Conservation (phyloP, 805 yeast genomes). For the Suhomyces vadensis region DNA sequence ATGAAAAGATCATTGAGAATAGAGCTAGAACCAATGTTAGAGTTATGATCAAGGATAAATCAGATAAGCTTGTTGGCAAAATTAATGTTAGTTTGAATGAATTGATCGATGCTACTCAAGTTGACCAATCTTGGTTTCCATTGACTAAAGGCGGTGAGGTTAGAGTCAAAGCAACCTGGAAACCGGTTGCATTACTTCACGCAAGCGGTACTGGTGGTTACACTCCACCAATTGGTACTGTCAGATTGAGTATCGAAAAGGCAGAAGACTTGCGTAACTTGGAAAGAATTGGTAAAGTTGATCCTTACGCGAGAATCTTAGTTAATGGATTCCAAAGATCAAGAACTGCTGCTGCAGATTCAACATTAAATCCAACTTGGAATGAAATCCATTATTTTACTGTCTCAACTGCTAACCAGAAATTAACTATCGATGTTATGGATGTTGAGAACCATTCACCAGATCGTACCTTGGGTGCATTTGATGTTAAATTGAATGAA, state of each 20-base stretch:
- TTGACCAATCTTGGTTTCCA: constrained; percentile 76
- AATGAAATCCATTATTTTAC: constrained; percentile 81
- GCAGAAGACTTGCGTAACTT: constrained; percentile 79
- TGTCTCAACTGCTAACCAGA: constrained; percentile 79
- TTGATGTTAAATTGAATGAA: constrained; percentile 66
- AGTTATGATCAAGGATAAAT: constrained; percentile 62
- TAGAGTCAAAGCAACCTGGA: constrained; percentile 73
- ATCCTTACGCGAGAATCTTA: constrained; percentile 83
- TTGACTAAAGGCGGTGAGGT: constrained; percentile 75
- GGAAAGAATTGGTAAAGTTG: constrained; percentile 87
- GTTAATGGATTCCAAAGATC: constrained; percentile 75
- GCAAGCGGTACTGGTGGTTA: constrained; percentile 76
- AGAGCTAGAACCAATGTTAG: constrained; percentile 70
- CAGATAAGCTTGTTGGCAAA: constrained; percentile 58
- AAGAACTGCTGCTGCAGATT: constrained; percentile 69
- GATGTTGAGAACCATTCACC: constrained; percentile 78
- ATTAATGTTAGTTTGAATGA: constrained; percentile 59
- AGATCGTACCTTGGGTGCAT: constrained; percentile 86
- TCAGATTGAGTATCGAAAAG: constrained; percentile 67
- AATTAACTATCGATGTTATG: constrained; percentile 84
- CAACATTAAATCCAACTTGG: constrained; percentile 79
- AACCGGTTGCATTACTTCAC: constrained; percentile 72
- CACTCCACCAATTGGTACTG: constrained; percentile 92
- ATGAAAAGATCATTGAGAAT: constrained; percentile 70
- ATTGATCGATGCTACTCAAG: constrained; percentile 73